Evolutionary conservation across 805 yeast genomes (phyloP), one percentile per base, ranked within the genome.

Genomic region (Zygosaccharomyces bailii): DNA sequence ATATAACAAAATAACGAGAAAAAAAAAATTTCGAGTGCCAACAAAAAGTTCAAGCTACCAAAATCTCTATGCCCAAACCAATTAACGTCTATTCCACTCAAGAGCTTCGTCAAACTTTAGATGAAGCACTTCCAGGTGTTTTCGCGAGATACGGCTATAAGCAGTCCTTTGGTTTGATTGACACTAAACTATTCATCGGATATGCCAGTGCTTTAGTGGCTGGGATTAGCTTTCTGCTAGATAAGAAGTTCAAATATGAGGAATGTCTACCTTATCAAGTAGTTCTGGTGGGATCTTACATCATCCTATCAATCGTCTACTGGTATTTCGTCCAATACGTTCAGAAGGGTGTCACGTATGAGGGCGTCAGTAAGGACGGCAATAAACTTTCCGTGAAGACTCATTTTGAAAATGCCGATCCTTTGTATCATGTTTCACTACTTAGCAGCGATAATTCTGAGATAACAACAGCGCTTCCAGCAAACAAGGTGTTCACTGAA

Each of bases 121-220:
- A 61, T 36, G 66, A 61, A 23, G 57, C 58, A 4, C 33, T 63
- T 14, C 61, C 66, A 14, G 49, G 43, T 4, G 41, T 55, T 14
- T 54, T 63, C 31, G 33, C 47, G 10, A 54, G 61, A 34, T 46
- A 61, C 39, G 53, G 54, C 17, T 61, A 53, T 42, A 49, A 33
- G 10, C 59, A 60, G 43, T 42, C 53, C 1, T 56, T 50, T 42
- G 43, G 36, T 13, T 41, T 61, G 33, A 48, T 54, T 29, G 85
- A 79, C 56, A 56, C 69, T 13, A 77, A 74, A 55, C 60, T 79
- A 36, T 74, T 69, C 4, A 61, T 79, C 41, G 84, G 84, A 1
- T 70, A 73, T 45, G 50, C 69, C 14, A 73, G 78, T 23, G 82
- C 74, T 5, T 58, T 64, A 1, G 61, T 76, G 13, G 78, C 82